phyloP scores from a whole-genome alignment of 352 stramenopile species.

The Peronospora destructor region DNA sequence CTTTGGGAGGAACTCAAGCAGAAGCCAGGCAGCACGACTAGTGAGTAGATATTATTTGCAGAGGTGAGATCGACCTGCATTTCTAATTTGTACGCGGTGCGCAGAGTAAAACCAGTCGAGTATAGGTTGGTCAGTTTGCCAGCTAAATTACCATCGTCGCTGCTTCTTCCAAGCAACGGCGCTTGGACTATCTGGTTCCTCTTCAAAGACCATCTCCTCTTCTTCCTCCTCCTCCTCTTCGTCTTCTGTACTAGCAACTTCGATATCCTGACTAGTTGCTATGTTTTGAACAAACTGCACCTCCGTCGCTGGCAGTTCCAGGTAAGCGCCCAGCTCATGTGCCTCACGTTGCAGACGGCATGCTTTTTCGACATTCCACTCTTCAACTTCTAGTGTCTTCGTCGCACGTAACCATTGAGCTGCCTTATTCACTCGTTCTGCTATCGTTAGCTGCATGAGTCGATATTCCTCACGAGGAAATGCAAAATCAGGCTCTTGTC shows the following conservation, averaged over 20 bases:
- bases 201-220: constrained; percentile 13
- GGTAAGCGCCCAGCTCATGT: constrained; percentile 51
- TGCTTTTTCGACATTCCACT: constrained; percentile 59
- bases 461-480: constrained; percentile 64
- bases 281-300: constrained; percentile 53
- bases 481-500: constrained; percentile 35
- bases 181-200: constrained; percentile 18
- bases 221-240: constrained; percentile 22
- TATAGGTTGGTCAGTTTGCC: constrained; percentile 4
- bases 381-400: constrained; percentile 57
- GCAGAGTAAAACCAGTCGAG: background rate
- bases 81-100: too few species aligned
- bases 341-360: constrained; percentile 37
- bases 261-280: constrained; percentile 7
- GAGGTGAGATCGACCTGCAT: too few species aligned
- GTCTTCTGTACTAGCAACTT: constrained; percentile 1
- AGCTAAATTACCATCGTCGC: constrained; percentile 17
- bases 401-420: constrained; percentile 52
- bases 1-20: constrained; percentile 60
- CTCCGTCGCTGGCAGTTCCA: constrained; percentile 58
- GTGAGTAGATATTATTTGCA: constrained; percentile 8
- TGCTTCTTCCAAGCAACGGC: constrained; percentile 27
- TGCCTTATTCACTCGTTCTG: constrained; percentile 58
- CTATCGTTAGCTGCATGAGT: constrained; percentile 66
- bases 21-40: constrained; percentile 12